Conservation (phyloP, 495 filamentous ascomycete genomes). For the Tuber melanosporum region DNA sequence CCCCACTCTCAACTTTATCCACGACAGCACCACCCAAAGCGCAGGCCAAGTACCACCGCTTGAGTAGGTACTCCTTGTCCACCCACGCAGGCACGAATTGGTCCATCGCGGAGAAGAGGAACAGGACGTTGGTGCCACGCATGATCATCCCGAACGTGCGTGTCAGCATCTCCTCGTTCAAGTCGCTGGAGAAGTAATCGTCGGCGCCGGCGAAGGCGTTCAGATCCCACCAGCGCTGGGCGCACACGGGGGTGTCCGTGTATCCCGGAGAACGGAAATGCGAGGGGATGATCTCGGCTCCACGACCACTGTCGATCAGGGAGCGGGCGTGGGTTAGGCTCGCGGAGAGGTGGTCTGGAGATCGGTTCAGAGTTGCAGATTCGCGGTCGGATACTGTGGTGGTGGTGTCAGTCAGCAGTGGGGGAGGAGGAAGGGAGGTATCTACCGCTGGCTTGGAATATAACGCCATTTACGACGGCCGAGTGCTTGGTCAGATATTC, state of each 20-base stretch:
- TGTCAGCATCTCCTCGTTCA: slow-evolving; percentile 54
- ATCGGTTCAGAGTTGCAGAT: not conserved
- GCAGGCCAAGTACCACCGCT: slow-evolving; percentile 55
- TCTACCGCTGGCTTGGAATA: slow-evolving; percentile 49
- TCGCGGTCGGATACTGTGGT: not conserved
- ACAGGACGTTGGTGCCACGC: slow-evolving; percentile 52
- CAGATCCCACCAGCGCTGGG: not conserved
- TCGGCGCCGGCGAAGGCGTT: slow-evolving; percentile 54
- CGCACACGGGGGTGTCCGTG: not conserved
- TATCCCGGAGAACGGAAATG: not conserved
- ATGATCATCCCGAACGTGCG: slow-evolving; percentile 61
- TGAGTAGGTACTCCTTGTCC: slow-evolving; percentile 59
- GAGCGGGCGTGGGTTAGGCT: slow-evolving; percentile 1
- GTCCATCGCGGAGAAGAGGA: slow-evolving; percentile 67
- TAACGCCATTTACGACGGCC: slow-evolving; percentile 20
- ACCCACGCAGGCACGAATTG: slow-evolving; percentile 58
- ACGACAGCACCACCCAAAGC: slow-evolving; percentile 47
- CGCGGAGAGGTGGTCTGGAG: not conserved
- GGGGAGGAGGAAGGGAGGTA: not conserved
- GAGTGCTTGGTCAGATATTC: slow-evolving; percentile 55
- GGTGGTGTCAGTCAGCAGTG: not conserved
- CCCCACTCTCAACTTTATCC: slow-evolving; percentile 48
- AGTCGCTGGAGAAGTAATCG: slow-evolving; percentile 81
- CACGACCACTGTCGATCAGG: not conserved
- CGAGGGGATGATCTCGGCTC: not conserved